These are phyloP conservation scores for Myxozyma melibiosi DNA, from an alignment of 805 yeast genomes.

Conservation along the genomic window DNA sequence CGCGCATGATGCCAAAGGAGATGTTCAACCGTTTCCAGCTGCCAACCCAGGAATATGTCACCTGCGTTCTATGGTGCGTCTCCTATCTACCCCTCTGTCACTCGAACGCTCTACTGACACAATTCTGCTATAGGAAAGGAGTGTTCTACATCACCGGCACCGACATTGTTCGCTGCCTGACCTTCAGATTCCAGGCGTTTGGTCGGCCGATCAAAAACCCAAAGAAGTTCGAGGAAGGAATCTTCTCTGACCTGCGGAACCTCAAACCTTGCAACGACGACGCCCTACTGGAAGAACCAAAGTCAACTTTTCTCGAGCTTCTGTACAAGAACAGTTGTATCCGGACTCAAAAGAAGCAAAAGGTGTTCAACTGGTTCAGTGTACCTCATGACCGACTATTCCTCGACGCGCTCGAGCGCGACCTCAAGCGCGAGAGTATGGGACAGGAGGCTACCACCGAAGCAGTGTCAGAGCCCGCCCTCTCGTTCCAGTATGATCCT, in stretches of 20 bases:
- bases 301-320: slow-evolving; percentile 80
- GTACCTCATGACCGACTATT: slow-evolving; percentile 92
- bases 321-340: slow-evolving; percentile 83
- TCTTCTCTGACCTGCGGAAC: slow-evolving; percentile 85
- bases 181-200: slow-evolving; percentile 84
- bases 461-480: slow-evolving; percentile 75
- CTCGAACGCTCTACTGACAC: not conserved
- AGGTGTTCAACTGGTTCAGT: slow-evolving; percentile 94
- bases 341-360: slow-evolving; percentile 94
- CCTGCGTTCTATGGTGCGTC: slow-evolving; percentile 80
- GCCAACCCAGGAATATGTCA: slow-evolving; percentile 87
- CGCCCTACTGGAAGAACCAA: slow-evolving; percentile 84
- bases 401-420: slow-evolving; percentile 92
- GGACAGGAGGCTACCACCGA: slow-evolving; percentile 69
- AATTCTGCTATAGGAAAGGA: slow-evolving; percentile 50
- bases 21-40: slow-evolving; percentile 81
- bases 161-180: slow-evolving; percentile 89
- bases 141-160: slow-evolving; percentile 92
- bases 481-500: slow-evolving; percentile 67
- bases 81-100: not conserved
- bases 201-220: slow-evolving; percentile 83
- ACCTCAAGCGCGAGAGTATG: slow-evolving; percentile 70
- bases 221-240: slow-evolving; percentile 95
- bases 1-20: slow-evolving; percentile 88
- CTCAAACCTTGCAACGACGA: slow-evolving; percentile 74